Conservation (phyloP, 2,329 filamentous ascomycete species). For the Trichoderma oligosporum region DNA sequence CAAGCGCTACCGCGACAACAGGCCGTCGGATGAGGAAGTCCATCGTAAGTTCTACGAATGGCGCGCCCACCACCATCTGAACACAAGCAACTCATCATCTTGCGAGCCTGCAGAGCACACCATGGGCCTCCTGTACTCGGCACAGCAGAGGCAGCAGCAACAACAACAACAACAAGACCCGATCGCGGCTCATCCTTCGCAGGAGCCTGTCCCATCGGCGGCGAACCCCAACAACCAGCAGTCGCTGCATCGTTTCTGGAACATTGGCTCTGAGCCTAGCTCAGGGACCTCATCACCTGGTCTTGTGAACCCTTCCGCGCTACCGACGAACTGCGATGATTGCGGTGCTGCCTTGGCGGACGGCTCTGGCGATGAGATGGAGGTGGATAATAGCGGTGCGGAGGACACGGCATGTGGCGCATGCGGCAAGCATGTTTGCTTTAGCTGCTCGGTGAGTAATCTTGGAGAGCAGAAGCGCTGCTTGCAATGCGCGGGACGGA, state of each 20-base stretch:
- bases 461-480: slow-evolving; percentile 53
- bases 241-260: slow-evolving; percentile 59
- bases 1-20: slow-evolving; percentile 57
- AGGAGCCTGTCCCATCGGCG: slow-evolving; percentile 9
- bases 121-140: slow-evolving; percentile 55
- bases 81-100: slow-evolving; percentile 21
- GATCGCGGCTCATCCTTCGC: neutral
- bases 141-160: slow-evolving; percentile 39
- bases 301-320: slow-evolving; percentile 19
- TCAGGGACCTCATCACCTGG: slow-evolving; percentile 27
- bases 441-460: slow-evolving; percentile 56
- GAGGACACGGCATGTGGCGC: slow-evolving; percentile 41
- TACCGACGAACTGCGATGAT: slow-evolving; percentile 49
- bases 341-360: slow-evolving; percentile 40
- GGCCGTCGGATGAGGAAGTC: slow-evolving; percentile 53
- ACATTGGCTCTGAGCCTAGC: slow-evolving; percentile 42
- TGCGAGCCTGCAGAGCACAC: slow-evolving; percentile 47
- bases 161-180: slow-evolving; percentile 13
- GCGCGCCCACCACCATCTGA: slow-evolving; percentile 20
- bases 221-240: slow-evolving; percentile 33
- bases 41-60: slow-evolving; percentile 46
- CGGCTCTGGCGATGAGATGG: slow-evolving; percentile 35
- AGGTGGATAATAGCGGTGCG: slow-evolving; percentile 34
- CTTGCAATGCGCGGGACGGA: slow-evolving; percentile 47
- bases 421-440: slow-evolving; percentile 56